Base-by-base conservation (phyloP, 805 yeast species). In the Priceomyces castillae region DNA sequence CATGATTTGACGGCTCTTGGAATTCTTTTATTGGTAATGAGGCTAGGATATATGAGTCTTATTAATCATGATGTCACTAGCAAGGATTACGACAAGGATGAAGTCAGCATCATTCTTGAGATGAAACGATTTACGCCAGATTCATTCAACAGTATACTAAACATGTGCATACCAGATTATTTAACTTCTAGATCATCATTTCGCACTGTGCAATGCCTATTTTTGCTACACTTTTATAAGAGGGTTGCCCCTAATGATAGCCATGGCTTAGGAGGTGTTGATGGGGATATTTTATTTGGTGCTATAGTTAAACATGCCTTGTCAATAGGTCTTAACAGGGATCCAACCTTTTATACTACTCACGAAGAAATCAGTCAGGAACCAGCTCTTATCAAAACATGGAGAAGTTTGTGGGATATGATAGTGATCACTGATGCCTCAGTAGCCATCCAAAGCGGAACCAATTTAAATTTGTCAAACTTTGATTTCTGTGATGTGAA, bases 211-310 rank as follows among this genome's bases (percentile, higher is more conserved):
- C 76, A 71, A 46, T 44, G 62, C 3, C 55, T 69, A 42, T 49
- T 63, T 9, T 55, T 69, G 16, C 43, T 64, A 10, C 57, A 63
- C 41, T 67, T 62, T 41, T 71, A 69, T 48, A 44, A 69, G 15
- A 58, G 55, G 30, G 66, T 70, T 11, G 61, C 66, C 10, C 77
- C 77, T 1, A 65, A 67, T 42, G 76, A 72, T 49, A 60, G 69
- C 43, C 71, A 62, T 44, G 75, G 76, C 0, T 48, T 69, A 20
- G 64, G 71, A 17, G 68, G 71, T 6, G 58, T 66, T 0, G 75
- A 71, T 47, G 62, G 69, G 2, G 69, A 66, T 39, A 57, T 67
- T 12, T 53, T 69, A 17, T 60, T 70, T 38, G 73, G 74, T 0
- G 57, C 63, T 2, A 61, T 64, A 5, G 55, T 67, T 9, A 60